A percentile compares a stretch with the other conserved stretches of the same genome.
phyloP scores from a whole-genome alignment of 148 eudicot genomes.

The Heliamphora exappendiculata region DNA sequence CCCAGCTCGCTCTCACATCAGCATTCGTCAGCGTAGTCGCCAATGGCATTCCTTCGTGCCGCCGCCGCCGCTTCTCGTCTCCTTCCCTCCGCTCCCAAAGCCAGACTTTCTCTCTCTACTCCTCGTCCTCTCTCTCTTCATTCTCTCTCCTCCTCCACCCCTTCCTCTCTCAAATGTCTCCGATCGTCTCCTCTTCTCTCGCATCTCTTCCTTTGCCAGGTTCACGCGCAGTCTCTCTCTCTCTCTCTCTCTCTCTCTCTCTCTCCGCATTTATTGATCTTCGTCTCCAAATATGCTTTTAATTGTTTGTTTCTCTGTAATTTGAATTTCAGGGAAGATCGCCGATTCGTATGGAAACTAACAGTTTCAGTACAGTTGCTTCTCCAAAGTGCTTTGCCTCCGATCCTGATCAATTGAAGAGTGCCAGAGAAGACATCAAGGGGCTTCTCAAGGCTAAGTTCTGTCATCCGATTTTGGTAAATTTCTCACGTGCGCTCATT shows the following conservation, averaged over 20 bases:
- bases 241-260: not conserved
- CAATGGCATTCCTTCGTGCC: not conserved
- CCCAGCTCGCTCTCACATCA: not conserved
- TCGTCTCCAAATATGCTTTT: not conserved
- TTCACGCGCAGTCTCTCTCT: conserved; percentile 1
- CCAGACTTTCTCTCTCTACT: conserved; percentile 6
- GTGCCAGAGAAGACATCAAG: conserved; percentile 16
- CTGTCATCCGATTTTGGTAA: conserved; percentile 15
- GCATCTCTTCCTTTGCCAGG: conserved; percentile 7
- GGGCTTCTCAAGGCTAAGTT: conserved; percentile 7
- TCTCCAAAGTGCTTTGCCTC: conserved; percentile 12
- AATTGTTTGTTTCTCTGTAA: not conserved
- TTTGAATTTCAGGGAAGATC: conserved; percentile 4
- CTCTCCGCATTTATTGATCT: not conserved
- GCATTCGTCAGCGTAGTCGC: not conserved
- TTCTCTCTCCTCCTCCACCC: not conserved
- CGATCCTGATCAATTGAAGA: conserved; percentile 13
- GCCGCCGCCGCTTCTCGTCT: conserved; percentile 5
- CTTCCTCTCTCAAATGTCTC: conserved; percentile 6
- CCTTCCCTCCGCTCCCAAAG: not conserved
- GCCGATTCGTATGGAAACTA: not conserved
- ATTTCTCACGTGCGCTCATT: not conserved
- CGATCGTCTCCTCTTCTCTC: conserved; percentile 8
- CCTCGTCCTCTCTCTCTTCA: not conserved
- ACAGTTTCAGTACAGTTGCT: conserved; percentile 5